These are phyloP conservation scores for Raffaelea arxii DNA, from an alignment of 2,329 filamentous ascomycete genomes.

Conservation along the genomic window DNA sequence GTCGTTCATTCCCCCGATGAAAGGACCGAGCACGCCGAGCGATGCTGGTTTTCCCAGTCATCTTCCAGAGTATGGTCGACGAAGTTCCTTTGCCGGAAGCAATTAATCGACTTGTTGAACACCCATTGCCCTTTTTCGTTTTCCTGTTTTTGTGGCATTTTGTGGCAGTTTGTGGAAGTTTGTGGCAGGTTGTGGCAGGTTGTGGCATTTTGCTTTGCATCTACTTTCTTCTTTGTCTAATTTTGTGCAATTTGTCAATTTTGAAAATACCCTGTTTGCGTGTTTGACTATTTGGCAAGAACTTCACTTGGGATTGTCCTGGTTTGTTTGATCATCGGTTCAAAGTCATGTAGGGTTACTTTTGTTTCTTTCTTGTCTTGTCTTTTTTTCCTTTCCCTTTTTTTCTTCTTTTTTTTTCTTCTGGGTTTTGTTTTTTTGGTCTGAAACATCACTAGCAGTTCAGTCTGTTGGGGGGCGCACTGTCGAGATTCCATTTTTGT, in stretches of 20 bases:
- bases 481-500: too few species aligned
- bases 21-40: conserved; percentile 9
- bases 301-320: not conserved
- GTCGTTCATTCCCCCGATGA: conserved; percentile 1
- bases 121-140: not conserved
- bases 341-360: too few species aligned
- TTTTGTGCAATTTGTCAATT: not conserved
- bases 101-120: not conserved
- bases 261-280: too few species aligned
- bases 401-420: not conserved
- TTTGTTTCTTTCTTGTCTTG: not conserved
- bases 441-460: too few species aligned
- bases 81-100: not conserved
- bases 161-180: too few species aligned
- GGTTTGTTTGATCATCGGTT: not conserved
- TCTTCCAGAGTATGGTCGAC: conserved; percentile 5
- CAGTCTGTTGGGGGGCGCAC: too few species aligned
- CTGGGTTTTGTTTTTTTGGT: not conserved
- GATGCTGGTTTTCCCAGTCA: conserved; percentile 7
- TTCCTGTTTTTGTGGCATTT: not conserved
- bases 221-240: not conserved
- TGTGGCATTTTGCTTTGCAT: not conserved
- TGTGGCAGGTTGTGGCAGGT: too few species aligned
- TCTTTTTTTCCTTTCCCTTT: not conserved
- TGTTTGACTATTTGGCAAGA: too few species aligned